These are phyloP conservation scores for Malus hybrid DNA, from an alignment of 331 rosid genomes.

Conservation along the genomic window DNA sequence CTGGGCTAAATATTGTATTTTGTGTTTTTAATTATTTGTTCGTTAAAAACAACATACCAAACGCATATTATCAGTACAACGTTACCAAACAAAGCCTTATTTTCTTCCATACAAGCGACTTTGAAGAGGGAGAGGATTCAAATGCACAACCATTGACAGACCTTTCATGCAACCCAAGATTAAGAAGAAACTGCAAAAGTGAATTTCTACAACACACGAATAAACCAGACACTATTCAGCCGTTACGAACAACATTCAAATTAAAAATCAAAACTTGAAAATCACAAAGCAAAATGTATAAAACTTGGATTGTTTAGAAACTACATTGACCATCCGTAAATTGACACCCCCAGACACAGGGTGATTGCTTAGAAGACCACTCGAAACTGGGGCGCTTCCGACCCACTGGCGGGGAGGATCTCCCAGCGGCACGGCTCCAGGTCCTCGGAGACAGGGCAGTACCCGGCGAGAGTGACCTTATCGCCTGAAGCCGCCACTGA, in stretches of 20 bases:
- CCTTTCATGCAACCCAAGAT: background rate
- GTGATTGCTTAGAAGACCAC: conserved; percentile 18
- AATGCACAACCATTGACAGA: too few relatives aligned
- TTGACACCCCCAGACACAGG: background rate
- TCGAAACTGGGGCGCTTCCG: conserved; percentile 92
- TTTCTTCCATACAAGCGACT: too few relatives aligned
- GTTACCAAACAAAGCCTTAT: too few relatives aligned
- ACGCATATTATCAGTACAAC: too few relatives aligned
- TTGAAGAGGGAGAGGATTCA: too few relatives aligned
- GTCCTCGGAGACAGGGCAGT: conserved; percentile 92
- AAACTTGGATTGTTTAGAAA: too few relatives aligned
- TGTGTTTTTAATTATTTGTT: too few relatives aligned
- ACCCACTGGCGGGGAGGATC: conserved; percentile 60
- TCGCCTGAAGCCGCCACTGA: conserved; percentile 65
- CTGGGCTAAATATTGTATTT: too few relatives aligned
- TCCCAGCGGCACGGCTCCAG: conserved; percentile 99
- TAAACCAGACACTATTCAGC: too few relatives aligned
- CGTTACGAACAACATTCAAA: too few relatives aligned
- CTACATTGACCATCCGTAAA: background rate
- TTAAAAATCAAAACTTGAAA: background rate
- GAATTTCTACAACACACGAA: background rate
- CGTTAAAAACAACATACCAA: too few relatives aligned
- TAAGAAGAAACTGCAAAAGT: background rate
- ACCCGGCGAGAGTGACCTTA: conserved; percentile 83
- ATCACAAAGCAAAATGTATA: background rate